Conservation (phyloP, 345 rosid species). For the Noccaea caerulescens region DNA sequence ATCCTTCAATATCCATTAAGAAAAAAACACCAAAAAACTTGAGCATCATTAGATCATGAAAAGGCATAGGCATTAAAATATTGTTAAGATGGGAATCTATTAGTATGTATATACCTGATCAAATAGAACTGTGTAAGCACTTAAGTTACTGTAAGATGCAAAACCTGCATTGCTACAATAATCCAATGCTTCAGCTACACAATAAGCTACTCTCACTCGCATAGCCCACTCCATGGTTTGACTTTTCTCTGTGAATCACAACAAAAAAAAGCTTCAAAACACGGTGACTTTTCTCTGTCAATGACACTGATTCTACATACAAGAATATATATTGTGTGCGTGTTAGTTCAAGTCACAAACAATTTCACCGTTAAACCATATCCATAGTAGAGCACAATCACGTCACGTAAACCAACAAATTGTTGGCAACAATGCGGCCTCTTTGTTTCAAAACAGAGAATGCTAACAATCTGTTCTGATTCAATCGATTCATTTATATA, state of each 20-base stretch:
- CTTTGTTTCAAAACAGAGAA: conserved; percentile 1
- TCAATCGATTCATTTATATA: neutral
- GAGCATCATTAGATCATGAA: neutral
- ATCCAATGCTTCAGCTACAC: conserved; percentile 77
- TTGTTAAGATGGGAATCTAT: neutral
- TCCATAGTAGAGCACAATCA: too few relatives aligned
- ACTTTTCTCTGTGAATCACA: conserved; percentile 61
- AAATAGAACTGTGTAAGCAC: conserved; percentile 81
- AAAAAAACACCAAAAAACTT: neutral
- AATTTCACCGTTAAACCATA: too few relatives aligned
- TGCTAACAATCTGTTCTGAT: neutral
- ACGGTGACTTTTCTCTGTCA: too few relatives aligned
- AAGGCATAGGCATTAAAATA: conserved; percentile 8
- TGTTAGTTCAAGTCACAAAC: too few relatives aligned
- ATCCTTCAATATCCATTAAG: conserved; percentile 50
- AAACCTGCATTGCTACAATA: conserved; percentile 70
- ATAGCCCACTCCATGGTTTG: conserved; percentile 80
- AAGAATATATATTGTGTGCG: too few relatives aligned
- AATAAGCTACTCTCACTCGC: conserved; percentile 75
- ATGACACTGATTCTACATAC: too few relatives aligned
- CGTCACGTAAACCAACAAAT: too few relatives aligned
- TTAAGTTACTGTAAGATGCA: conserved; percentile 74
- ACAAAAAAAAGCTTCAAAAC: neutral
- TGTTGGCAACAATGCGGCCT: too few relatives aligned
- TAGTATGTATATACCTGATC: conserved; percentile 62